These are phyloP conservation scores for Baudoinia panamericana DNA, from an alignment of 495 filamentous ascomycete genomes.

Conservation along the genomic window DNA sequence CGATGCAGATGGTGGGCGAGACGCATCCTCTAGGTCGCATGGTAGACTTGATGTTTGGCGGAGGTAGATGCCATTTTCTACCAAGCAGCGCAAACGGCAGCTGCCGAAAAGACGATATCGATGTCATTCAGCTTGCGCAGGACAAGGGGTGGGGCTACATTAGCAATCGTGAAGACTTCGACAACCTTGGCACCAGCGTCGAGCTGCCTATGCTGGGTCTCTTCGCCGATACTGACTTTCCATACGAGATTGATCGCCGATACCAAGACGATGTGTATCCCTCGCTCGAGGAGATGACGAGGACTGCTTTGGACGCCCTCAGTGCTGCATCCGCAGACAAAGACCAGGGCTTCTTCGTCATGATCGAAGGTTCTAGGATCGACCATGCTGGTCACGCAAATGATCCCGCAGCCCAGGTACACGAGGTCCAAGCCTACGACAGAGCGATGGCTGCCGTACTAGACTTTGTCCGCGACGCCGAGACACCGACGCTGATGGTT, in stretches of 20 bases:
- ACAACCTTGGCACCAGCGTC: constrained; percentile 58
- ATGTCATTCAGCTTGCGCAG: constrained; percentile 52
- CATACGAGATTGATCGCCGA: constrained; percentile 81
- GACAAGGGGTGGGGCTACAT: constrained; percentile 73
- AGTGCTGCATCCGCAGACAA: constrained; percentile 70
- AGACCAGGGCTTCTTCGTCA: constrained; percentile 91
- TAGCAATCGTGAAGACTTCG: constrained; percentile 58
- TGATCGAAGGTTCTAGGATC: constrained; percentile 94
- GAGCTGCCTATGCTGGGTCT: constrained; percentile 78
- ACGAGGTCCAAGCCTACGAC: constrained; percentile 89
- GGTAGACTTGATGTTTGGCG: constrained; percentile 84
- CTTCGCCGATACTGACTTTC: constrained; percentile 72
- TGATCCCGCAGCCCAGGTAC: constrained; percentile 87
- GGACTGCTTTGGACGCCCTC: constrained; percentile 63
- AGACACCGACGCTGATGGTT: constrained; percentile 65
- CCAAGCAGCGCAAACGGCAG: constrained; percentile 62
- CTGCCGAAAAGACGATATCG: constrained; percentile 60
- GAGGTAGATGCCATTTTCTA: constrained; percentile 86
- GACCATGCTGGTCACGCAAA: constrained; percentile 94
- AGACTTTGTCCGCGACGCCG: constrained; percentile 65
- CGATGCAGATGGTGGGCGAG: constrained; percentile 79
- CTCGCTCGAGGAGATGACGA: constrained; percentile 82
- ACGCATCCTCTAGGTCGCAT: constrained; percentile 63
- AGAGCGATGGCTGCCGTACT: constrained; percentile 67
- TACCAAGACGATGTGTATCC: constrained; percentile 69